Conservation (phyloP, 192 early-diverging fungal species). For the Pilobolus umbonatus region DNA sequence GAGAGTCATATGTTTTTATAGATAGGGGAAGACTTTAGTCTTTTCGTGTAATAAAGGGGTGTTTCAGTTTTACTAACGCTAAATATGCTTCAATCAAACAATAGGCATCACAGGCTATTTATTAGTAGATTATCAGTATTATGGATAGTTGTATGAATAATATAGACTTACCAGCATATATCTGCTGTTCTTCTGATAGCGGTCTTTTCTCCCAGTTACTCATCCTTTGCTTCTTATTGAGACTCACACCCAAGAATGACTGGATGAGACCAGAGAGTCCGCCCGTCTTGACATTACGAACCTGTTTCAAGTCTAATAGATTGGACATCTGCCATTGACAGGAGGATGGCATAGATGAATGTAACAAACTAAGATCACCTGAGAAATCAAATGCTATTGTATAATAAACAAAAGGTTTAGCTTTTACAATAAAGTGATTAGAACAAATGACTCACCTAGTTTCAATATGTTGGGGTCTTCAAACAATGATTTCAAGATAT, state of each 20-base stretch:
- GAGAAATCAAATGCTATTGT: slow-evolving; percentile 31
- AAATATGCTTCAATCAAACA: slow-evolving; percentile 29
- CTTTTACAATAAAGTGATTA: not conserved
- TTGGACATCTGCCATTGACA: slow-evolving; percentile 13
- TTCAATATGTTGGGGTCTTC: slow-evolving; percentile 10
- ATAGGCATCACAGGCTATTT: slow-evolving; percentile 31
- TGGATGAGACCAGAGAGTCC: slow-evolving; percentile 25
- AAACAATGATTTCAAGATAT: slow-evolving; percentile 8
- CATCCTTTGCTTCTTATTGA: slow-evolving; percentile 37
- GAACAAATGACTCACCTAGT: slow-evolving; percentile 15
- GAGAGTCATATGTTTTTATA: not conserved
- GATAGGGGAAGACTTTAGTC: no score
- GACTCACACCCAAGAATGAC: slow-evolving; percentile 5
- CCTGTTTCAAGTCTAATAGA: slow-evolving; percentile 25
- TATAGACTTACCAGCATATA: slow-evolving; percentile 28
- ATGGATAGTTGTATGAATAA: not conserved
- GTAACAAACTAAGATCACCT: slow-evolving; percentile 25
- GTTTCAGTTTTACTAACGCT: slow-evolving; percentile 15
- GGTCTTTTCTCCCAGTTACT: slow-evolving; percentile 39
- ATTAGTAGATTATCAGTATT: not conserved
- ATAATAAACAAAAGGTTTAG: not conserved
- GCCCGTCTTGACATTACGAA: slow-evolving; percentile 7
- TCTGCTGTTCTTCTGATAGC: slow-evolving; percentile 20
- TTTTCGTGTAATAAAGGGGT: slow-evolving; percentile 14
- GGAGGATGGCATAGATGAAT: slow-evolving; percentile 16